Evolutionary conservation across 169 alveolate species (phyloP), one percentile per base, ranked within the genome.

Genomic region (Babesia divergens): DNA sequence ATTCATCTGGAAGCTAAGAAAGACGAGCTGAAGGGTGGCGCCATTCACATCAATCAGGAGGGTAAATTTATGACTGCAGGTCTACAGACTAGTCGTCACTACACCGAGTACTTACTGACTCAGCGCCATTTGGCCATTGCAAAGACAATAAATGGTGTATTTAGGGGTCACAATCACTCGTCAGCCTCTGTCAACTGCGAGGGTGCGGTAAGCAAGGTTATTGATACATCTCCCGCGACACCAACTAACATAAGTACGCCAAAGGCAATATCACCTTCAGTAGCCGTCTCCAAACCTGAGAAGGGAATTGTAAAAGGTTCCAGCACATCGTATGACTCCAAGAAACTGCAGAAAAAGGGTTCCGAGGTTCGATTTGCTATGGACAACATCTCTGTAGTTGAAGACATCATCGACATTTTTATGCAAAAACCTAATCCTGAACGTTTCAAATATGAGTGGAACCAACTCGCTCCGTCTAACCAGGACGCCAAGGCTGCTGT

Each of bases 41-140:
- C 95, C 3, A 84, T 89, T 38, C 93, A 89, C 62, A 81, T 91
- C 26, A 93, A 93, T 31, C 96, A 92, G 80, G 86, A 91, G 59
- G 96, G 96, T 42, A 91, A 88, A 49, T 89, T 88, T 49, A 90
- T 86, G 24, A 91, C 92, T 9, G 95, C 92, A 24, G 96, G 96
- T 8, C 68, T 37, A 4, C 84, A 65, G 38, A 59, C 75, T 13
- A 26, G 54, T 6, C 51, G 84, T 14, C 84, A 74, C 58, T 74
- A 74, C 53, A 64, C 77, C 29, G 74, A 44, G 37, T 52, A 62
- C 40, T 49, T 74, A 42, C 14, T 31, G 28, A 34, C 22, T 6
- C 60, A 43, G 53, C 65, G 84, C 38, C 70, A 74, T 43, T 16
- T 49, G 35, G 84, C 76, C n/a, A 13, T 64, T 18, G 68, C 37